Base-by-base conservation (phyloP, 257 asterid genomes). In the Gentiana macrophylla region DNA sequence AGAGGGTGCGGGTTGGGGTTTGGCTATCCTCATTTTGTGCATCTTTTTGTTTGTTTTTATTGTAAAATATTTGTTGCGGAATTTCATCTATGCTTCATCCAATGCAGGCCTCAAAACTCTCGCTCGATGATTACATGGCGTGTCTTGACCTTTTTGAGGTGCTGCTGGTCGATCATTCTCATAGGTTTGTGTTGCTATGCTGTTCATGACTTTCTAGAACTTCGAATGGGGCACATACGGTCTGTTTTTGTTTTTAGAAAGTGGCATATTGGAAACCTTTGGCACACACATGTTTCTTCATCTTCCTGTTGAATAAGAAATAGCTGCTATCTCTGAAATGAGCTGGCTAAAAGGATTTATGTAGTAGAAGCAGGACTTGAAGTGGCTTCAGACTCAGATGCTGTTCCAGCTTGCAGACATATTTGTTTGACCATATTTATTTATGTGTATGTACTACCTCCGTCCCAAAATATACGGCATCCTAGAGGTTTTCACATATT, bases 71-170 rank as follows among this genome's bases (percentile, higher is more conserved):
- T 41, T 5, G 9, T 7, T 41, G 46, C 9, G 46, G 9, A 3
- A 7, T 41, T 10, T 10, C 46, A 41, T 41, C 46, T 41, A 2
- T 41, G 50, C 53, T 46, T 65, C 63, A 6, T 60, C 44, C 62
- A 64, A 49, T 62, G 65, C 87, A 92, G 98, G 84, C 93, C 57
- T 81, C 97, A 66, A 92, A 87, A 74, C 72, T 92, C 61, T 65
- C 97, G 48, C 69, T 51, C 44, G 97, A 88, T 54, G 98, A 92
- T 78, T 79, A 81, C 67, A 72, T 78, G 86, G 79, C 80, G 51
- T 88, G 97, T 54, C 67, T 78, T 66, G 92, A 85, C 73, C 95
- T 92, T 64, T 71, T 83, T 64, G 98, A 85, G 85, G 90, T 76
- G 77, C 79, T 92, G 49, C 80, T 88, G 75, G 82, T 83, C 55